phyloP scores from a whole-genome alignment of 2,329 filamentous ascomycete genomes.

The Penicillium sp. region DNA sequence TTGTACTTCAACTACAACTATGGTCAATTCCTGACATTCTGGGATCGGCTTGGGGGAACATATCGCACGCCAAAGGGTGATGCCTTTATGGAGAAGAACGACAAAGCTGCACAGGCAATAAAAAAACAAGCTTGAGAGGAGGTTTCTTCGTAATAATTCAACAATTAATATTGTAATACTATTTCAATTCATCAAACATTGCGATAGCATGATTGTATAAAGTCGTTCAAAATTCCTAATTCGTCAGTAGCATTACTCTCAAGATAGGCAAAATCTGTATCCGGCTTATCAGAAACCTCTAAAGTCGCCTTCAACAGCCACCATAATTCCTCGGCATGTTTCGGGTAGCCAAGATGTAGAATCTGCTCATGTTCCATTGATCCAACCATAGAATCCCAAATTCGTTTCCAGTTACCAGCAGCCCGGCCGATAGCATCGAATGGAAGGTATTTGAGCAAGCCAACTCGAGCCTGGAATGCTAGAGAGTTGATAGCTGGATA shows the following conservation, averaged over 20 bases:
- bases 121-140: conserved; percentile 11
- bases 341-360: conserved; percentile 34
- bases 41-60: conserved; percentile 85
- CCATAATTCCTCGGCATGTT: conserved; percentile 39
- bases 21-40: conserved; percentile 89
- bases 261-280: conserved; percentile 27
- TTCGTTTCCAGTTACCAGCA: conserved; percentile 33
- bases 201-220: conserved; percentile 30
- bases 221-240: conserved; percentile 35
- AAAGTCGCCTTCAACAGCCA: conserved; percentile 34
- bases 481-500: conserved; percentile 33
- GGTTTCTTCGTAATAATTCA: neutral
- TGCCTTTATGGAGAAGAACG: conserved; percentile 16
- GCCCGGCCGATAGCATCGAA: conserved; percentile 31
- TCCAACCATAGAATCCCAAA: conserved; percentile 29
- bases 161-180: neutral
- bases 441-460: conserved; percentile 30
- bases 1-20: conserved; percentile 90
- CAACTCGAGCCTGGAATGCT: conserved; percentile 33
- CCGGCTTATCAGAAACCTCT: conserved; percentile 20
- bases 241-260: conserved; percentile 35
- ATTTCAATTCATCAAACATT: neutral
- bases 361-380: conserved; percentile 25
- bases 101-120: neutral
- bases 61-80: conserved; percentile 26